Conservation (phyloP, 164 flowering plant genomes). For the Sedum album region DNA sequence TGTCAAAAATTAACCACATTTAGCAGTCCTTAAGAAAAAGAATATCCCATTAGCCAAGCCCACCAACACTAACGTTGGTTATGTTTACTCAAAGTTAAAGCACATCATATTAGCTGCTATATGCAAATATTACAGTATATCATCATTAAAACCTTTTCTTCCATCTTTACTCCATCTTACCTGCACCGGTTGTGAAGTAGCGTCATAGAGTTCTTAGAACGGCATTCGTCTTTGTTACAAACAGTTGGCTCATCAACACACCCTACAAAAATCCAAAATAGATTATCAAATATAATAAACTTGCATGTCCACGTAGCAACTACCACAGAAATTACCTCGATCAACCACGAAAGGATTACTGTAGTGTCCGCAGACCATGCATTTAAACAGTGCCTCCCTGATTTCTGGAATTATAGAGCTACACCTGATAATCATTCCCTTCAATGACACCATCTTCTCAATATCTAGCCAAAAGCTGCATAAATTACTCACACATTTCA, state of each 20-base stretch:
- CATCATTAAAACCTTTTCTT: not conserved
- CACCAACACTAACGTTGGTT: not conserved
- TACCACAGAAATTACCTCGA: conserved; percentile 46
- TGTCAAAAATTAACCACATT: conserved; percentile 15
- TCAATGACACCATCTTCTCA: conserved; percentile 90
- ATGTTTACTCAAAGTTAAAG: not conserved
- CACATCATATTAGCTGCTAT: not conserved
- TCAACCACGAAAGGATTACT: conserved; percentile 80
- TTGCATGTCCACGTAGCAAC: not conserved
- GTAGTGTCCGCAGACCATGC: conserved; percentile 81
- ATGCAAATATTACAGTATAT: not conserved
- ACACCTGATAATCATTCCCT: conserved; percentile 92
- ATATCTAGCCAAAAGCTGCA: conserved; percentile 45
- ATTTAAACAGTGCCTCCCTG: conserved; percentile 83
- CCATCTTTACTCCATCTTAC: conserved; percentile 23
- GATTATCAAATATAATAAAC: conserved; percentile 7
- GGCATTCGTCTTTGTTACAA: conserved; percentile 72
- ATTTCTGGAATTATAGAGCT: conserved; percentile 94
- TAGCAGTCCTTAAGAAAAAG: not conserved
- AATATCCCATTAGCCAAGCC: not conserved
- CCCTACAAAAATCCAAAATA: conserved; percentile 34
- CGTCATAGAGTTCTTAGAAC: conserved; percentile 74
- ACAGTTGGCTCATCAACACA: conserved; percentile 65
- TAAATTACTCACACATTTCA: not conserved
- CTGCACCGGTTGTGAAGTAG: conserved; percentile 93